These are phyloP conservation scores for Pseudogymnoascus sp. DNA, from an alignment of 2,329 filamentous ascomycete species.

Conservation along the genomic window DNA sequence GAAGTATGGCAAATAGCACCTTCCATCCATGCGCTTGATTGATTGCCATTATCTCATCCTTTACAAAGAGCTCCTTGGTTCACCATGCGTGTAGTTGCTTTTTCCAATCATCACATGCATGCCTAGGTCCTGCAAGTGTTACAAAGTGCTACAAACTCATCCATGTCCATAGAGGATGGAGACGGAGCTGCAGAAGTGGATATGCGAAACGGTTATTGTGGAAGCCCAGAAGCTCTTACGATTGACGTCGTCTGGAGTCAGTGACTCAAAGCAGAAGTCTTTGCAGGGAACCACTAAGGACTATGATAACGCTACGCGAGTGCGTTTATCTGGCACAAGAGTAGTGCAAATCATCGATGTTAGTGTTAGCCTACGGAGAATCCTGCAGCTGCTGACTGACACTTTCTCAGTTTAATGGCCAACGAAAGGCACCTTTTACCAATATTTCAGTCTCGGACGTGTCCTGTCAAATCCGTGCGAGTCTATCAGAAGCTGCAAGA, in stretches of 20 bases:
- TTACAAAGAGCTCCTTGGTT: background rate
- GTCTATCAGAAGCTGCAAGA: background rate
- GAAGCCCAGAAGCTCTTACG: background rate
- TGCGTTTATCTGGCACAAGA: constrained; percentile 2
- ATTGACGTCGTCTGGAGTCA: background rate
- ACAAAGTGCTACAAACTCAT: background rate
- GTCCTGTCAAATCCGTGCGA: background rate
- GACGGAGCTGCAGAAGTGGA: background rate
- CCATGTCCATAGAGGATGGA: background rate
- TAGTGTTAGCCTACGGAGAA: background rate
- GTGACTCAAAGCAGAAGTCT: background rate
- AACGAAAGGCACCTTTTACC: background rate
- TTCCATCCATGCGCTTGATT: background rate
- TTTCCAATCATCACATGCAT: background rate
- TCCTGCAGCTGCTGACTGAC: background rate
- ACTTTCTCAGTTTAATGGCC: background rate
- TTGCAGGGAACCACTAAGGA: background rate
- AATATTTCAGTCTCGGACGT: background rate
- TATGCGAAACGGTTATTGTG: background rate
- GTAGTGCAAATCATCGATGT: background rate
- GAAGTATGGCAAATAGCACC: background rate
- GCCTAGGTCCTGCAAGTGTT: background rate
- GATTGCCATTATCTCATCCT: background rate
- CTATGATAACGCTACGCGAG: background rate
- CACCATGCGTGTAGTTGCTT: background rate